These are phyloP conservation scores for Hortiboletus campestris DNA, from an alignment of 768 basidiomycete genomes.

Conservation along the genomic window DNA sequence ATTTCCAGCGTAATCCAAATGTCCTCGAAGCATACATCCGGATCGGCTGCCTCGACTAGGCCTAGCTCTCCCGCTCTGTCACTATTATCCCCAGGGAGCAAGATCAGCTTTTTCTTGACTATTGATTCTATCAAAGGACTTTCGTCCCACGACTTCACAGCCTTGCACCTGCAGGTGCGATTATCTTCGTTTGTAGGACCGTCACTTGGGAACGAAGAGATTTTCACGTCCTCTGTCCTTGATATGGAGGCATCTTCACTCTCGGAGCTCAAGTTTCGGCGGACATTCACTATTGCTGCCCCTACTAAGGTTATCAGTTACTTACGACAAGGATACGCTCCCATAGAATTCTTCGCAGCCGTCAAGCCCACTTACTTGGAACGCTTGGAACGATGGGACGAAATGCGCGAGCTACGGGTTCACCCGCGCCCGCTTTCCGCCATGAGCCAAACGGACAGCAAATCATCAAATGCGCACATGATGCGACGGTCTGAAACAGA, in stretches of 20 bases:
- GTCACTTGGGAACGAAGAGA: slow-evolving; percentile 68
- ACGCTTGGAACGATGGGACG: slow-evolving; percentile 91
- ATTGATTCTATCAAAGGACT: slow-evolving; percentile 88
- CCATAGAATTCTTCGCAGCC: slow-evolving; percentile 88
- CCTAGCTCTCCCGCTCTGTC: slow-evolving; percentile 73
- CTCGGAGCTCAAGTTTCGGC: slow-evolving; percentile 80
- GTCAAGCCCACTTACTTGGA: slow-evolving; percentile 81
- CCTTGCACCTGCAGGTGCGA: slow-evolving; percentile 83
- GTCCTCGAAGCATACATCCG: slow-evolving; percentile 56
- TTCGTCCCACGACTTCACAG: slow-evolving; percentile 85
- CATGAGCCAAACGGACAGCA: slow-evolving; percentile 33
- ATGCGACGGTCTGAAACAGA: slow-evolving; percentile 95
- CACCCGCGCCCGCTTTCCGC: slow-evolving; percentile 37
- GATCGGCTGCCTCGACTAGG: slow-evolving; percentile 67
- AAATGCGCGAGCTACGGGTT: slow-evolving; percentile 76
- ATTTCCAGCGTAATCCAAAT: slow-evolving; percentile 64
- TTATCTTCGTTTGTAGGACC: slow-evolving; percentile 84
- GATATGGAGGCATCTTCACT: slow-evolving; percentile 71
- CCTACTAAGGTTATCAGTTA: slow-evolving; percentile 71
- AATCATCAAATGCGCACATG: slow-evolving; percentile 47
- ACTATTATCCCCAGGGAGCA: slow-evolving; percentile 68
- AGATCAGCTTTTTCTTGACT: slow-evolving; percentile 79
- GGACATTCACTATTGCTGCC: slow-evolving; percentile 75
- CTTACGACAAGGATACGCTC: slow-evolving; percentile 73
- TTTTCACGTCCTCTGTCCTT: slow-evolving; percentile 71